Conservation (phyloP, 495 filamentous ascomycete species). For the Daldinia decipiens region DNA sequence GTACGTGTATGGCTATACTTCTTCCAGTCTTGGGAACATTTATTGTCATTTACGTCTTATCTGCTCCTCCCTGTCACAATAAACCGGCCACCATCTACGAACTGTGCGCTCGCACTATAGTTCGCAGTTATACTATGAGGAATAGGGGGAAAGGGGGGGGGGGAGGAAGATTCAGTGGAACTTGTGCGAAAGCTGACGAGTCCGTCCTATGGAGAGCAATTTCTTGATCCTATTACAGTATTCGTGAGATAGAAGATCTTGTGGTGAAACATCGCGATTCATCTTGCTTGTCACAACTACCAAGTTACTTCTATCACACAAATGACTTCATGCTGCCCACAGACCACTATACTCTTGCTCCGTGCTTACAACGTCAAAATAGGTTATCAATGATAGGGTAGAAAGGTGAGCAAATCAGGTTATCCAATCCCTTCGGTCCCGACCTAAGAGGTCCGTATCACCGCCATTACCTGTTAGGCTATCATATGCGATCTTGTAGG, state of each 20-base stretch:
- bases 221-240: slow-evolving; percentile 1
- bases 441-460: slow-evolving; percentile 14
- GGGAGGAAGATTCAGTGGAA: neutral
- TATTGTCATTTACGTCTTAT: neutral
- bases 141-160: neutral
- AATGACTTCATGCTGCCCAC: neutral
- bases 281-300: slow-evolving; percentile 3
- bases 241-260: slow-evolving; percentile 29
- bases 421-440: slow-evolving; percentile 12
- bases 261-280: slow-evolving; percentile 13
- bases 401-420: neutral
- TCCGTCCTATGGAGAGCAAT: neutral
- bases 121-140: no score
- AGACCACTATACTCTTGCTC: slow-evolving; percentile 1
- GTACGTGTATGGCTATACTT: neutral
- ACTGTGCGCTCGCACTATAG: neutral
- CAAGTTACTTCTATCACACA: slow-evolving; percentile 16
- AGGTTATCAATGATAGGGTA: slow-evolving; percentile 9
- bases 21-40: neutral
- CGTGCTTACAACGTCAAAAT: neutral
- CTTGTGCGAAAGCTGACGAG: neutral
- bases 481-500: neutral
- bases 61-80: neutral
- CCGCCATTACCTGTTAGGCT: slow-evolving; percentile 9
- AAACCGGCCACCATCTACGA: neutral